phyloP scores from a whole-genome alignment of 202 grass and related monocot genomes.

The Bolboschoenoplectus hybrid region DNA sequence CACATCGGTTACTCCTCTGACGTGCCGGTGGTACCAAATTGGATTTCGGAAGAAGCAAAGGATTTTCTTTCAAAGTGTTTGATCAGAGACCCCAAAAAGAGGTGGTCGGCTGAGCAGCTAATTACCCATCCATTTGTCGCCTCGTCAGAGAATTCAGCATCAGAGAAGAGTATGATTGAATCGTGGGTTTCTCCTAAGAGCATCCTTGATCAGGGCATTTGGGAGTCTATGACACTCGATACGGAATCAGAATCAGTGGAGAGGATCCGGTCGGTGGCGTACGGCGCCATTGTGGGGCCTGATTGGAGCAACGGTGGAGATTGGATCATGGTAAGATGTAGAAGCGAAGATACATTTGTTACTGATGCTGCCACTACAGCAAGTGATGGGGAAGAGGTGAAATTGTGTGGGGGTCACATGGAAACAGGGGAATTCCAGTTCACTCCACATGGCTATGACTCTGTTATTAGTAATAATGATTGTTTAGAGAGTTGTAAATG shows the following conservation, averaged over 20 bases:
- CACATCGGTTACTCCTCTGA: constrained; percentile 42
- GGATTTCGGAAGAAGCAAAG: constrained; percentile 59
- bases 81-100: constrained; percentile 43
- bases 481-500: constrained; percentile 27
- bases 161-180: neutral
- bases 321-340: constrained; percentile 48
- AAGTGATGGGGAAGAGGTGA: constrained; percentile 28
- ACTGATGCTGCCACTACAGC: neutral
- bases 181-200: constrained; percentile 61
- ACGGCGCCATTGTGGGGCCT: neutral
- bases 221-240: constrained; percentile 41
- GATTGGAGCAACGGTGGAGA: constrained; percentile 49
- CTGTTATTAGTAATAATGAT: constrained; percentile 17
- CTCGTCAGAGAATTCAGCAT: neutral
- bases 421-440: constrained; percentile 41
- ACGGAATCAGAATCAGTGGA: constrained; percentile 19
- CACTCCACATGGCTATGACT: constrained; percentile 20
- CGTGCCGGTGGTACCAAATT: constrained; percentile 27
- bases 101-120: constrained; percentile 64
- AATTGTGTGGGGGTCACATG: constrained; percentile 30
- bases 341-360: constrained; percentile 37
- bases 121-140: constrained; percentile 54
- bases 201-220: constrained; percentile 54
- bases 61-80: constrained; percentile 66
- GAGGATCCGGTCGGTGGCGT: constrained; percentile 40